phyloP scores from a whole-genome alignment of 495 filamentous ascomycete genomes.

The Cercophora samala region DNA sequence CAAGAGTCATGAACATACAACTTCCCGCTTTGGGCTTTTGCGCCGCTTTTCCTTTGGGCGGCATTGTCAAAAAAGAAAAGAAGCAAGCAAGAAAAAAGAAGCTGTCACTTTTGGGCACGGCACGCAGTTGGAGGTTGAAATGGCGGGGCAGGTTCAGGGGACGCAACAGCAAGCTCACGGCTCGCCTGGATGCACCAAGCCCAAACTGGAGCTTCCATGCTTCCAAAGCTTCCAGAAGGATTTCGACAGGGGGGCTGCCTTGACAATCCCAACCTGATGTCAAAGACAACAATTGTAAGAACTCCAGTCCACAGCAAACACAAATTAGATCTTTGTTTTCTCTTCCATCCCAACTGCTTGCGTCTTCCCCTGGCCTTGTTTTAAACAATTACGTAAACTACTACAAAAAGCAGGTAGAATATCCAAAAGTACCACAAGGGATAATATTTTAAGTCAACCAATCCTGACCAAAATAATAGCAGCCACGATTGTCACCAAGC shows the following conservation, averaged over 20 bases:
- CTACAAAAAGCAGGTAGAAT: neutral
- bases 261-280: conserved; percentile 13
- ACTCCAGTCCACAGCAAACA: neutral
- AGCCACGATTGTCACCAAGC: neutral
- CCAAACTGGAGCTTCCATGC: neutral
- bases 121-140: neutral
- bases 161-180: neutral
- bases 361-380: neutral
- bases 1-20: neutral
- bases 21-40: conserved; percentile 30
- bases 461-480: neutral
- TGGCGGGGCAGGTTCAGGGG: neutral
- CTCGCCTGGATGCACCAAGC: neutral
- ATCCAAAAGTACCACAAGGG: neutral
- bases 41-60: conserved; percentile 34
- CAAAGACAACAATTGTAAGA: conserved; percentile 10
- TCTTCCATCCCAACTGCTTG: neutral
- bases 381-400: neutral
- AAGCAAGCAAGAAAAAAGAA: too few species aligned
- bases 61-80: conserved; percentile 28
- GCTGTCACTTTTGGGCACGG: conserved; percentile 12
- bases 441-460: neutral
- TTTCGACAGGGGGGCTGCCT: neutral
- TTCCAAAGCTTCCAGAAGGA: neutral
- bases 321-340: neutral